Conservation (phyloP, 2,329 filamentous ascomycete species). For the Karstenula rhodostoma region DNA sequence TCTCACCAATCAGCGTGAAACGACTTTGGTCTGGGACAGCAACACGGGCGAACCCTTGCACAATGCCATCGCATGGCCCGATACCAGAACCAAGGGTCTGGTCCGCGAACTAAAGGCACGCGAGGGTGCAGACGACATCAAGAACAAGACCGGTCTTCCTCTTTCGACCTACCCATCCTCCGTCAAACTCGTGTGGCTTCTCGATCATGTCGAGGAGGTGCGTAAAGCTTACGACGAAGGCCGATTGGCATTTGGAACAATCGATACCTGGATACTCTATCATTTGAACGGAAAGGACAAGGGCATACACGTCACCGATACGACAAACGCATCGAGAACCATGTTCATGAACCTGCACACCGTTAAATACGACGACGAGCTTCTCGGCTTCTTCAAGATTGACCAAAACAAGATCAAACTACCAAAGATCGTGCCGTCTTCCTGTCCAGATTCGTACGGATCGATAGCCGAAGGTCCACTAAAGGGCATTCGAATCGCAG, state of each 20-base stretch:
- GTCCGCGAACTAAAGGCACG: constrained; percentile 78
- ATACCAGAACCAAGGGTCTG: constrained; percentile 79
- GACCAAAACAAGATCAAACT: constrained; percentile 75
- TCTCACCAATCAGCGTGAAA: constrained; percentile 91
- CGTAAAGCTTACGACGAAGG: constrained; percentile 78
- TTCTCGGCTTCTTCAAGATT: constrained; percentile 82
- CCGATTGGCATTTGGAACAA: constrained; percentile 81
- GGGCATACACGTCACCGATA: constrained; percentile 81
- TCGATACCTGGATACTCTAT: constrained; percentile 89
- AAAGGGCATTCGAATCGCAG: constrained; percentile 76
- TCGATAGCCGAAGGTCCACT: constrained; percentile 70
- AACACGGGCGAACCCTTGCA: constrained; percentile 80
- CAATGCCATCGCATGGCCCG: constrained; percentile 90
- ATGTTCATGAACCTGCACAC: constrained; percentile 94
- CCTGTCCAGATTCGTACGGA: constrained; percentile 77
- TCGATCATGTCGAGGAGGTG: constrained; percentile 75
- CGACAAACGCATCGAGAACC: constrained; percentile 86
- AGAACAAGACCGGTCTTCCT: constrained; percentile 78
- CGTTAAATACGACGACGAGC: constrained; percentile 77
- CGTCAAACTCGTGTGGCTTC: constrained; percentile 84
- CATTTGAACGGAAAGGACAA: constrained; percentile 76
- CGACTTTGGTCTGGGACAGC: constrained; percentile 84
- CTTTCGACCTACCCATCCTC: constrained; percentile 89
- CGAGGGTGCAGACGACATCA: constrained; percentile 72
- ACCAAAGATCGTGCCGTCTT: constrained; percentile 85